These are phyloP conservation scores for Sporothrix curviconia DNA, from an alignment of 2,329 filamentous ascomycete species.

Conservation along the genomic window DNA sequence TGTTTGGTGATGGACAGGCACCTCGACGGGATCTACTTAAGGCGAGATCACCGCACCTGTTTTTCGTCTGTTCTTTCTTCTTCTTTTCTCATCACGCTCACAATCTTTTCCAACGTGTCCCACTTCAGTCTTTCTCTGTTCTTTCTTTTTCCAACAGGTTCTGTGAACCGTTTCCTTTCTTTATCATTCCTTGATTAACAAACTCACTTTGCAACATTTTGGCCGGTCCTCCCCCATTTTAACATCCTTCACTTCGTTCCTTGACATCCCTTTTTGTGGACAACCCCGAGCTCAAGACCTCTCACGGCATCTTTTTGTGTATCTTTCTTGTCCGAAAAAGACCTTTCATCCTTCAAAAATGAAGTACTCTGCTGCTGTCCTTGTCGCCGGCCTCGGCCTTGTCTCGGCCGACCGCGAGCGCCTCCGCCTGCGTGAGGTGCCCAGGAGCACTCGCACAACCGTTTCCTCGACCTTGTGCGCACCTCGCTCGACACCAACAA, in stretches of 20 bases:
- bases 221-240: constrained; percentile 8
- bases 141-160: constrained; percentile 12
- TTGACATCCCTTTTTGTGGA: not conserved
- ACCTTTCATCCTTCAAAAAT: constrained; percentile 14
- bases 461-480: constrained; percentile 34
- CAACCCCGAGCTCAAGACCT: too few species aligned
- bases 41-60: not conserved
- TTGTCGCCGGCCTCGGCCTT: constrained; percentile 15
- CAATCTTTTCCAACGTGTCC: constrained; percentile 9
- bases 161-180: constrained; percentile 23
- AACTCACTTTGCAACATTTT: not conserved
- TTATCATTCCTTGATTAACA: constrained; percentile 12
- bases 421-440: constrained; percentile 37
- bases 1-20: not conserved
- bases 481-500: constrained; percentile 38
- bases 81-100: constrained; percentile 15
- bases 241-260: constrained; percentile 10
- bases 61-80: not conserved
- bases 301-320: not conserved
- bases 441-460: constrained; percentile 46
- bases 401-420: constrained; percentile 14
- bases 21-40: constrained; percentile 5
- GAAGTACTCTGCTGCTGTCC: constrained; percentile 17
- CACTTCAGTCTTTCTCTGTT: constrained; percentile 12
- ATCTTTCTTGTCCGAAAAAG: not conserved